Base-by-base conservation (phyloP, 2,329 filamentous ascomycete species). In the Ophiosphaerella korrae region DNA sequence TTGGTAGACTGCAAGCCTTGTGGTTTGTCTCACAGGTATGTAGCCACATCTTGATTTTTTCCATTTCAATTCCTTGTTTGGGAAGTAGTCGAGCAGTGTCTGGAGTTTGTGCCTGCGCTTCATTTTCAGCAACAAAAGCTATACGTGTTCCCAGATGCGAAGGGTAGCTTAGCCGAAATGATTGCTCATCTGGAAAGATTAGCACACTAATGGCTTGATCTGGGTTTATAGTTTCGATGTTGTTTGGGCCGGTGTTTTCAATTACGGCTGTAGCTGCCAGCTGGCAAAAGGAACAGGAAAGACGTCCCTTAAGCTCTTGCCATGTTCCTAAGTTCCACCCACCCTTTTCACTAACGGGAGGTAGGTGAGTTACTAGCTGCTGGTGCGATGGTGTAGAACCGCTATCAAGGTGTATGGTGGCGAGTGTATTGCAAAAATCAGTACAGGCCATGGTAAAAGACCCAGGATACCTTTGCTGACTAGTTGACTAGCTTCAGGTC, bases 241-340 rank as follows among this genome's bases (percentile, higher is more conserved):
- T 29, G 23, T 11, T 12, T 6, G 6, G n/a, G 11, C 26, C 26
- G 34, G 14, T 2, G 14, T 9, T 34, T 12, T 40, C 44, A 9
- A 16, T 6, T 3, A 46, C 24, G 5, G 44, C 44, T 14, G 11
- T 24, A 7, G 35, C 26, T 34, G 34, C 44, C 5, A 46, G 26
- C 29, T 46, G 26, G 37, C 44, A 46, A 31, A 46, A 46, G 12
- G 6, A 16, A 18, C 44, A 46, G 5, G 12, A n/a, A 8, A 6
- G 8, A 7, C 26, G n/a, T 24, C 40, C 36, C 36, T 40, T 29
- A 14, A 46, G 14, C 36, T 46, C 35, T n/a, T 18, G 26, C 44
- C 44, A 46, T 31, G 44, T 46, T 26, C 44, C 44, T 12, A 46
- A 36, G 14, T 24, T 31, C 45, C 45, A 47, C 18, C 45, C 37